Evolutionary conservation across 139 green algal species (phyloP).

Genomic region (Picochlorum sp.): DNA sequence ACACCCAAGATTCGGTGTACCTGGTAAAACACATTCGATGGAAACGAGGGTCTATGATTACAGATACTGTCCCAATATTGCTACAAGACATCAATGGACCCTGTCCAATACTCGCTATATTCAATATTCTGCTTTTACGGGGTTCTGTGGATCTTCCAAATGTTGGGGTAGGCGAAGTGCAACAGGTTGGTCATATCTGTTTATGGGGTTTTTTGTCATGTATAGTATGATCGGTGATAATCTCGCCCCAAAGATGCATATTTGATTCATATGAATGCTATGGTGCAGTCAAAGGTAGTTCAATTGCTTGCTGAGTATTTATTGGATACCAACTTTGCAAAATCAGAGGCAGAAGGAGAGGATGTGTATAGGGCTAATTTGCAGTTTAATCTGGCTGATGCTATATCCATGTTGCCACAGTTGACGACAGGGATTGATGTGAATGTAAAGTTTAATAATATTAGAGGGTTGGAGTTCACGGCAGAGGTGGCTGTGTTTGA

Average conservation of each 20-base stretch:
- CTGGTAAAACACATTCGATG: conserved; percentile 42
- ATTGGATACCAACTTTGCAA: conserved; percentile 52
- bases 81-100: conserved; percentile 90
- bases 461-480: conserved; percentile 59
- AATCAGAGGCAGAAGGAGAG: conserved; percentile 5
- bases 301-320: conserved; percentile 63
- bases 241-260: too few species aligned
- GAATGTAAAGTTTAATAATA: conserved; percentile 74
- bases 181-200: conserved; percentile 21
- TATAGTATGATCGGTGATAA: too few species aligned
- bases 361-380: conserved; percentile 47
- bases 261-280: neutral
- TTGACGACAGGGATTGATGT: conserved; percentile 91
- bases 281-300: conserved; percentile 52
- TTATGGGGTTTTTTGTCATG: neutral
- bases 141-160: conserved; percentile 47
- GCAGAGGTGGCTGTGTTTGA: conserved; percentile 86
- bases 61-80: conserved; percentile 48
- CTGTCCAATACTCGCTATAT: conserved; percentile 85
- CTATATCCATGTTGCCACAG: conserved; percentile 58
- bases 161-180: conserved; percentile 22
- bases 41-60: neutral
- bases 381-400: conserved; percentile 47
- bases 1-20: conserved; percentile 17
- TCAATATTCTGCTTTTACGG: conserved; percentile 75